Evolutionary conservation across 768 basidiomycete genomes (phyloP).

Genomic region (Psilocybe azurescens): DNA sequence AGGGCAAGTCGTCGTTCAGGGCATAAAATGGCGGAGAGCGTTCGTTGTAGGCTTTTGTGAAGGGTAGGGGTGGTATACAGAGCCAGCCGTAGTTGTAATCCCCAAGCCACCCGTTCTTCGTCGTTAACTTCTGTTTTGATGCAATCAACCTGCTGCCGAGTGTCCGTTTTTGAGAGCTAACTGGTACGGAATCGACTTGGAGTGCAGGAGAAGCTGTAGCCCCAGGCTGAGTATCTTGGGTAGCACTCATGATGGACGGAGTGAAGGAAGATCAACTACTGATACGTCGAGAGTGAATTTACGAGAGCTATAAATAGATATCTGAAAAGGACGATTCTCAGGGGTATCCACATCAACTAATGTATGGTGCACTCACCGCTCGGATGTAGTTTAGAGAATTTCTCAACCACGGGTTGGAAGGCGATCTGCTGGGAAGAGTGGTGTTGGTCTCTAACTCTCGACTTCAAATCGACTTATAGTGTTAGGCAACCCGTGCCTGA

Average conservation of each 20-base stretch:
- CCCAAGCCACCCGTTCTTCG: conserved; percentile 13
- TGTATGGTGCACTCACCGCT: too few species aligned
- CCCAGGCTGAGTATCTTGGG: conserved; percentile 6
- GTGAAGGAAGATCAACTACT: background rate
- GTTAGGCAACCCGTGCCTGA: too few species aligned
- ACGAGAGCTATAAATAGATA: background rate
- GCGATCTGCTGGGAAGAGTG: too few species aligned
- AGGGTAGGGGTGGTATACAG: conserved; percentile 71
- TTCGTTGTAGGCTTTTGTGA: conserved; percentile 36
- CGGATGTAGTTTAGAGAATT: too few species aligned
- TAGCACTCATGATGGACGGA: conserved; percentile 11
- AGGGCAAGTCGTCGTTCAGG: conserved; percentile 72
- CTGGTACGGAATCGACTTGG: background rate
- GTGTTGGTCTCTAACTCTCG: too few species aligned
- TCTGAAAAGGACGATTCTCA: too few species aligned
- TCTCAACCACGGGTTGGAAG: too few species aligned
- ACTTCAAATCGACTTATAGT: too few species aligned
- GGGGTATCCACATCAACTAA: too few species aligned
- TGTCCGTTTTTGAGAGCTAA: background rate
- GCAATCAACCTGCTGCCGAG: background rate
- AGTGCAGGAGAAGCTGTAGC: background rate
- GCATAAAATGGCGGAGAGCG: conserved; percentile 74
- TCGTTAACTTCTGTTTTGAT: conserved; percentile 8
- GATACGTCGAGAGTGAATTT: background rate
- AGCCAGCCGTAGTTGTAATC: conserved; percentile 40